Evolutionary conservation across 345 rosid genomes (phyloP), one percentile per base, ranked within the genome.

Genomic region (Punica granatum): DNA sequence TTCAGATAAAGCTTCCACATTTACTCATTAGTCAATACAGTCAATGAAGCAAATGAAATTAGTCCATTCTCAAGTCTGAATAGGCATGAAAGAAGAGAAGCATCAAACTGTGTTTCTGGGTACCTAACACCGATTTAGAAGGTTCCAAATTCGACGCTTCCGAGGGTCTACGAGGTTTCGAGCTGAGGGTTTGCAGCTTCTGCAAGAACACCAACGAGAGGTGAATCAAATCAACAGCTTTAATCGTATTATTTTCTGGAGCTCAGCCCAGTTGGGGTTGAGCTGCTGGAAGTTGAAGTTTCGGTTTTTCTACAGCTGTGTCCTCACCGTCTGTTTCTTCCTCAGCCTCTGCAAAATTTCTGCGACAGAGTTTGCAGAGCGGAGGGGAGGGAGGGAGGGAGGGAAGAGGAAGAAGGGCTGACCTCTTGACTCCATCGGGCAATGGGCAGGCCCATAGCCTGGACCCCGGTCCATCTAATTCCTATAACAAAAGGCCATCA

Each of bases 231-330:
- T 56, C 41, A 67, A 56, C 48, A 37, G 2, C 28, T 28, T 43
- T 32, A 49, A 61, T 28, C 31, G 51, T 63, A 58, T 3, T 65
- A 88, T 92, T 80, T 83, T 92, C 72, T 84, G 96, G 67, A 91
- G 96, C 64, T 78, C 86, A 74, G 82, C 84, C 97, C 97, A 91
- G 75, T 91, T 91, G 44, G 97, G 97, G 74, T 91, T 91, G 26
- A 79, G 73, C 49, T 72, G 77, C 66, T 74, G 60, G 53, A 72
- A 63, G 11, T 39, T 37, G 28, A 44, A 33, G 60, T 37, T 70
- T 21, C 41, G 18, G 16, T 60, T 79, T 60, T 65, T 77, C 83
- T 79, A 81, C 78, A 71, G 73, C 74, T 67, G 28, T 4, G 65
- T 21, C 35, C n/a, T 21, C 3, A 60, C 1, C 69, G n/a, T 66